These are phyloP conservation scores for Aspergillus panamensis DNA, from an alignment of 495 filamentous ascomycete genomes.

Conservation along the genomic window DNA sequence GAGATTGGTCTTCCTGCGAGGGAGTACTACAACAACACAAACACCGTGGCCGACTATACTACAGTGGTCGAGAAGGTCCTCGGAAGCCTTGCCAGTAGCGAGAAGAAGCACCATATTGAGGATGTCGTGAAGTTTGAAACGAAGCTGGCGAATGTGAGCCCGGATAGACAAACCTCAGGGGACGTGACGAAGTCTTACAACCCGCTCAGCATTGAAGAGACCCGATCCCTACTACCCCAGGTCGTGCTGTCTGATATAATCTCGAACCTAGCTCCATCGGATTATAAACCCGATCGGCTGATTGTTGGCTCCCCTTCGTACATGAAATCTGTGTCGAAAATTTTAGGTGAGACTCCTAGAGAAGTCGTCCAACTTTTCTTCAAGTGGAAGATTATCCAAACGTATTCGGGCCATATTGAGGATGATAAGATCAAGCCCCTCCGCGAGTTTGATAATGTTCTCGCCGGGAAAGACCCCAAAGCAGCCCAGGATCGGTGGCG, in stretches of 20 bases:
- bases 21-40: constrained; percentile 60
- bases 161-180: constrained; percentile 53
- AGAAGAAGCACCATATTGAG: constrained; percentile 31
- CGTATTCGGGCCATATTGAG: constrained; percentile 49
- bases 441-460: constrained; percentile 53
- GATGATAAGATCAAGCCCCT: constrained; percentile 57
- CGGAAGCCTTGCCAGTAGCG: constrained; percentile 26
- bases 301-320: constrained; percentile 59
- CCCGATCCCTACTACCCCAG: constrained; percentile 49
- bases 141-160: constrained; percentile 56
- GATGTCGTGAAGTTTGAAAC: constrained; percentile 57
- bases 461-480: constrained; percentile 59
- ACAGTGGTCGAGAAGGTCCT: constrained; percentile 45
- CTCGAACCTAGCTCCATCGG: constrained; percentile 47
- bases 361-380: constrained; percentile 55
- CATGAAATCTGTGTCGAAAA: constrained; percentile 45
- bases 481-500: constrained; percentile 65
- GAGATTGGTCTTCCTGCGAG: constrained; percentile 59
- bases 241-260: constrained; percentile 54
- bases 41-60: constrained; percentile 52
- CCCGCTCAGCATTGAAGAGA: constrained; percentile 51
- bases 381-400: constrained; percentile 59
- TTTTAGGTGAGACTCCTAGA: constrained; percentile 44
- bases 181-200: constrained; percentile 62
- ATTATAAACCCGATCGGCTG: constrained; percentile 47